phyloP scores from a whole-genome alignment of 2,329 filamentous ascomycete species.

The Colletotrichum falcatum region DNA sequence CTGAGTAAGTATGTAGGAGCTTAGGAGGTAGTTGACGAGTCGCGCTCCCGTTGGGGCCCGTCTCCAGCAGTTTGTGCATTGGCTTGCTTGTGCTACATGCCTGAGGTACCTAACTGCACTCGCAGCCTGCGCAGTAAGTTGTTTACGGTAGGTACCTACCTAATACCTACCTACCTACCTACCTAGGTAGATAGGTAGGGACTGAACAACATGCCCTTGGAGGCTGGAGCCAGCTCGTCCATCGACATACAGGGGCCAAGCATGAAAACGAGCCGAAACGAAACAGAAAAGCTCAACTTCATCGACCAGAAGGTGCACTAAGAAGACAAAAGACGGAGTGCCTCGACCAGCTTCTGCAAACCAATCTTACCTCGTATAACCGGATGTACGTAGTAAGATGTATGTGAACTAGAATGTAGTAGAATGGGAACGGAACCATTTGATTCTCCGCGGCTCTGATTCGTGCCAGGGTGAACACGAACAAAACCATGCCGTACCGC shows the following conservation, averaged over 20 bases:
- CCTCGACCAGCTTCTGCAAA: no score
- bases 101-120: neutral
- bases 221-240: neutral
- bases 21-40: no score
- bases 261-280: neutral
- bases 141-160: neutral
- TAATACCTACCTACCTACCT: no score
- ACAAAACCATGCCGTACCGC: neutral
- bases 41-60: conserved; percentile 7
- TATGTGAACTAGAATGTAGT: no score
- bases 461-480: no score
- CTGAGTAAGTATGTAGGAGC: no score
- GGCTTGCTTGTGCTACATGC: neutral
- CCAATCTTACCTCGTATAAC: neutral
- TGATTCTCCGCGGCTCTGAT: neutral
- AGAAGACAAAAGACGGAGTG: neutral
- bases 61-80: neutral
- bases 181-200: neutral
- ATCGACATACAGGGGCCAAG: neutral
- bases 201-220: neutral
- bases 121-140: no score
- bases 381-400: neutral
- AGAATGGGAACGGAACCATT: neutral
- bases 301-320: neutral
- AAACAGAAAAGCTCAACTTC: no score